A percentile compares a stretch with the other conserved stretches of the same genome.
phyloP scores from a whole-genome alignment of 2,329 filamentous ascomycete species.

The Cercospora canescens region DNA sequence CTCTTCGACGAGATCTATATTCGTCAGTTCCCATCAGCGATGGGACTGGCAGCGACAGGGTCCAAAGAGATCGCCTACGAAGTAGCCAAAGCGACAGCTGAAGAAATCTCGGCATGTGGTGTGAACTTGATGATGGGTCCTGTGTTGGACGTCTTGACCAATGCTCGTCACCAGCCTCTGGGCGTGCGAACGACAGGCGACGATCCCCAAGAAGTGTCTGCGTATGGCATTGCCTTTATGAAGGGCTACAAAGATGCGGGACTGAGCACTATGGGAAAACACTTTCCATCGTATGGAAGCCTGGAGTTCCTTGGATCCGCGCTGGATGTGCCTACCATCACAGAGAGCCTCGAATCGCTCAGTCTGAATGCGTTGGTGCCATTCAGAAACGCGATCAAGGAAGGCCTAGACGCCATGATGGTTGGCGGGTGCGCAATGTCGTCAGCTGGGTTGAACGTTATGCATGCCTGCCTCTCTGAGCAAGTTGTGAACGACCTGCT shows the following conservation, averaged over 20 bases:
- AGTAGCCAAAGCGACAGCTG: slow-evolving; percentile 88
- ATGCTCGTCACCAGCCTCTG: slow-evolving; percentile 85
- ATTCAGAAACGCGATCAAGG: slow-evolving; percentile 84
- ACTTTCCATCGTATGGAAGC: slow-evolving; percentile 95
- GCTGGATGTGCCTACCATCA: slow-evolving; percentile 91
- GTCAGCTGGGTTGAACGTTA: slow-evolving; percentile 87
- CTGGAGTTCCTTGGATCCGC: slow-evolving; percentile 90
- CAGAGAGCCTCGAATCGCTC: slow-evolving; percentile 87
- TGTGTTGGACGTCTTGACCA: slow-evolving; percentile 89
- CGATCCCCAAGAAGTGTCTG: slow-evolving; percentile 91
- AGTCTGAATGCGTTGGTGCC: slow-evolving; percentile 89
- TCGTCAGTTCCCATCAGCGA: slow-evolving; percentile 93
- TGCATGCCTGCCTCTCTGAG: slow-evolving; percentile 90
- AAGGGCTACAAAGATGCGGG: slow-evolving; percentile 92
- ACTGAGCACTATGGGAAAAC: slow-evolving; percentile 86
- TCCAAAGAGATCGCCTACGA: slow-evolving; percentile 83
- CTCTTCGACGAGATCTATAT: slow-evolving; percentile 95
- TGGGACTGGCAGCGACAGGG: slow-evolving; percentile 93
- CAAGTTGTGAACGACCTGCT: slow-evolving; percentile 90
- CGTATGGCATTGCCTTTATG: slow-evolving; percentile 86
- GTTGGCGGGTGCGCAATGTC: slow-evolving; percentile 92
- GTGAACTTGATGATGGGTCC: slow-evolving; percentile 96
- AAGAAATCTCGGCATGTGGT: slow-evolving; percentile 87
- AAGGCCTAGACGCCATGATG: slow-evolving; percentile 91
- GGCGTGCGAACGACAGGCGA: slow-evolving; percentile 89